Base-by-base conservation (phyloP, 225 moss, liverwort and hornwort species). In the Bryoerythrophyllum caledonicum region DNA sequence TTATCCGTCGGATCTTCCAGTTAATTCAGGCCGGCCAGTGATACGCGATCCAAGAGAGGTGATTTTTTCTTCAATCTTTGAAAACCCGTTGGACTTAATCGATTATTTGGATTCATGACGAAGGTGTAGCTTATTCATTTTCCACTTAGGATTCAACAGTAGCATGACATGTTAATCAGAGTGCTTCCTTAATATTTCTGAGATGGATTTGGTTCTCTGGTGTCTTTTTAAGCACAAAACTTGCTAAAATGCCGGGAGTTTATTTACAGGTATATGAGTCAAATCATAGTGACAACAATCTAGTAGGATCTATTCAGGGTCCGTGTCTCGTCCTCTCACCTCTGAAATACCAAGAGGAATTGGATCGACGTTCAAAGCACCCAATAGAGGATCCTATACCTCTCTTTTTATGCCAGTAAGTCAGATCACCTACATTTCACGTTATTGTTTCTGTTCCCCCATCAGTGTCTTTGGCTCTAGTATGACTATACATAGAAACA, bases 251-350 rank as follows among this genome's bases (percentile, higher is more conserved):
- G 2, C 8, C 64, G 0, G 37, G 48, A 1, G 65, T 80, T 2
- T 43, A 66, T 52, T 60, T 75, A 75, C 73, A 96, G 78, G 83
- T 91, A 20, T 90, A 86, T 43, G 81, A 92, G 58, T 90, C 88
- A 38, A 96, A 96, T 74, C 86, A 91, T 44, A 91, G 86, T 81
- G 87, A 92, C 52, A 85, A 90, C 68, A 94, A 92, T 87, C 57
- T 87, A 77, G 80, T 92, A 32, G 88, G 83, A 71, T 91, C 87
- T 17, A 92, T 94, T 58, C 82, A 96, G 38, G 83, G 78, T 67
- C 87, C 81, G 62, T 94, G 83, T 77, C 76, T 90, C 7, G 88
- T 94, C 27, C 74, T 91, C 23, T 74, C 79, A 34, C 82, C 91
- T 63, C 67, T 80, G 7, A 76, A 90, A 83, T 91, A 83, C 51